Percentiles rank a stretch among this genome's conserved stretches.
phyloP scores from a whole-genome alignment of 2,329 filamentous ascomycete species.

The Penicillium sclerotigenum region DNA sequence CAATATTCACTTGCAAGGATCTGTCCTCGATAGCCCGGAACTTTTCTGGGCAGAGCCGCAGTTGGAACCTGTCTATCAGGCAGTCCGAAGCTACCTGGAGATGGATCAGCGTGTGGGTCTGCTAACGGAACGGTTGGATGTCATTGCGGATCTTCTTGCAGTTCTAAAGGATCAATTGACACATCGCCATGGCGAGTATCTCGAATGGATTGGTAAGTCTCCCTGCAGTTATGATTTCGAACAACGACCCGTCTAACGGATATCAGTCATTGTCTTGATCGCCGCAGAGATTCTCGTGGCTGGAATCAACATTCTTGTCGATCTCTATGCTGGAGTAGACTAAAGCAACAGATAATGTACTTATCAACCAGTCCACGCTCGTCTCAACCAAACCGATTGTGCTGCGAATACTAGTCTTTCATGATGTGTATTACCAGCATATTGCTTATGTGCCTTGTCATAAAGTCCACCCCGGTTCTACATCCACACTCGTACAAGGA shows the following conservation, averaged over 20 bases:
- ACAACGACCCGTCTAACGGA: constrained; percentile 13
- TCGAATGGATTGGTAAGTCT: constrained; percentile 80
- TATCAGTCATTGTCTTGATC: constrained; percentile 83
- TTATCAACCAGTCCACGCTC: neutral
- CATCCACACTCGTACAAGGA: neutral
- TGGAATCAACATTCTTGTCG: constrained; percentile 90
- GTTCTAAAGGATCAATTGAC: constrained; percentile 94
- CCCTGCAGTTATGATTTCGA: neutral
- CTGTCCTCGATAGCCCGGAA: constrained; percentile 92
- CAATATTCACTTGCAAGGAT: constrained; percentile 96
- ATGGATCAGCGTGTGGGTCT: constrained; percentile 94
- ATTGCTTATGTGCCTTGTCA: neutral
- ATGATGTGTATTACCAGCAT: neutral
- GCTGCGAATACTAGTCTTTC: neutral
- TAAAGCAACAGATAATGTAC: constrained; percentile 28
- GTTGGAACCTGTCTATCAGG: constrained; percentile 92
- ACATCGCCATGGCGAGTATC: constrained; percentile 83
- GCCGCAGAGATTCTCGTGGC: constrained; percentile 93
- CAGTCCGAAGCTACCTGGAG: constrained; percentile 90
- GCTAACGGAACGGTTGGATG: constrained; percentile 82
- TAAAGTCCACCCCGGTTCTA: neutral
- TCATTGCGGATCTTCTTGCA: constrained; percentile 88
- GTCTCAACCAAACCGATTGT: neutral
- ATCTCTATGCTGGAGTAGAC: constrained; percentile 72
- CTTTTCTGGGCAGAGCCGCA: constrained; percentile 98